Evolutionary conservation across 1,284 basidiomycete species (phyloP), one percentile per base, ranked within the genome.

Genomic region (Pulchroboletus neoregius): DNA sequence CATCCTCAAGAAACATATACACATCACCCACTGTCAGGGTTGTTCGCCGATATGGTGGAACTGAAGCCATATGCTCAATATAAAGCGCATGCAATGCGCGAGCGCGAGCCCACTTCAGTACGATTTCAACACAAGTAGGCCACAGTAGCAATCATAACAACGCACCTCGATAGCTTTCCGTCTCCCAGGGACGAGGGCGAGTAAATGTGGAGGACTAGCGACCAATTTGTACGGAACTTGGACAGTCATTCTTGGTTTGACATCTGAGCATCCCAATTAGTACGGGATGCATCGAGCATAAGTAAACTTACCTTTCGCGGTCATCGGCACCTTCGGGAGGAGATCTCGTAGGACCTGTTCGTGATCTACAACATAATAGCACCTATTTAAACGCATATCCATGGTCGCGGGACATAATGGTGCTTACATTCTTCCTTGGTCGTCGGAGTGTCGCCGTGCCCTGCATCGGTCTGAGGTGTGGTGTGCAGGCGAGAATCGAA

Each of bases 81-180:
- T 83, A 85, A 9, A 76, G 76, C 15, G 67, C 62, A 38, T 67
- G 67, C n/a, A 80, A 53, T 24, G 78, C 76, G 28, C 70, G 71
- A 20, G 82, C 79, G 18, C 84, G 76, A 28, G 68, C 73, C 81
- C 82, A 83, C 85, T 87, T 54, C 39, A 23, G 24, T 8, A 46
- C n/a, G 13, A 32, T 45, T 44, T 55, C 30, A 50, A 43, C 39
- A 43, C 26, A 18, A 26, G 24, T 32, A 18, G 23, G 34, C 45
- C 23, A 34, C 18, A n/a, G 13, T 15, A 20, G 13, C 5, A 36
- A 30, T 22, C 20, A 18, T 8, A n/a, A 7, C 6, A 31, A 59
- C 73, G 48, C 45, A 84, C 84, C 69, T 87, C 83, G 9, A 87
- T 79, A 1, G 85, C 81, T 63, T 86, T 85, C 46, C 79, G 71